Conservation (phyloP, 805 yeast genomes). For the Spencermartinsiella europaea region DNA sequence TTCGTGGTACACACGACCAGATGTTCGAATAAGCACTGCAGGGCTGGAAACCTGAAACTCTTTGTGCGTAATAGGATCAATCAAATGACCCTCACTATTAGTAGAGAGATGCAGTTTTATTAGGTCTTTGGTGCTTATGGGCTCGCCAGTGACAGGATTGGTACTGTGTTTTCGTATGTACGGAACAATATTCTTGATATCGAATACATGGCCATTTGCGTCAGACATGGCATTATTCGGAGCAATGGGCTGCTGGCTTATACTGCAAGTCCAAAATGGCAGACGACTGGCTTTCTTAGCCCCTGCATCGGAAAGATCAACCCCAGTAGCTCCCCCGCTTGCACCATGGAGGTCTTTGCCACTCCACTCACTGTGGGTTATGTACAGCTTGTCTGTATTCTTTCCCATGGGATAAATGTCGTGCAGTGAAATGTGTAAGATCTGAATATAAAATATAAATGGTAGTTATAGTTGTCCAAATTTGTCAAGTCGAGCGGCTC, state of each 20-base stretch:
- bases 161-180: constrained; percentile 24
- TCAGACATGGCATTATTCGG: constrained; percentile 26
- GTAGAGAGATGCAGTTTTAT: constrained; percentile 23
- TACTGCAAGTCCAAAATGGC: constrained; percentile 32
- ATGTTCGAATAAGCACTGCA: constrained; percentile 27
- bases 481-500: too few species aligned
- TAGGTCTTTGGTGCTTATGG: constrained; percentile 19
- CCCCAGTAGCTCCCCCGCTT: constrained; percentile 22
- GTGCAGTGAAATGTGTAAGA: too few species aligned
- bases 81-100: constrained; percentile 25
- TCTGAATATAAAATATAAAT: too few species aligned
- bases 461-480: too few species aligned
- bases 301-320: not conserved
- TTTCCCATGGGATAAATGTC: constrained; percentile 36
- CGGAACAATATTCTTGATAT: constrained; percentile 26
- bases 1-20: constrained; percentile 30
- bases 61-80: constrained; percentile 34
- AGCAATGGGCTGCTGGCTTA: constrained; percentile 30
- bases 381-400: constrained; percentile 33
- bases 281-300: constrained; percentile 13
- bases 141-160: constrained; percentile 30
- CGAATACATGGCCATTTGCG: constrained; percentile 30
- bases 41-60: constrained; percentile 24
- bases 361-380: constrained; percentile 34
- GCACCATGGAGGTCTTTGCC: constrained; percentile 25